phyloP scores from a whole-genome alignment of 2,329 filamentous ascomycete species.

The Fusarium metavorans region DNA sequence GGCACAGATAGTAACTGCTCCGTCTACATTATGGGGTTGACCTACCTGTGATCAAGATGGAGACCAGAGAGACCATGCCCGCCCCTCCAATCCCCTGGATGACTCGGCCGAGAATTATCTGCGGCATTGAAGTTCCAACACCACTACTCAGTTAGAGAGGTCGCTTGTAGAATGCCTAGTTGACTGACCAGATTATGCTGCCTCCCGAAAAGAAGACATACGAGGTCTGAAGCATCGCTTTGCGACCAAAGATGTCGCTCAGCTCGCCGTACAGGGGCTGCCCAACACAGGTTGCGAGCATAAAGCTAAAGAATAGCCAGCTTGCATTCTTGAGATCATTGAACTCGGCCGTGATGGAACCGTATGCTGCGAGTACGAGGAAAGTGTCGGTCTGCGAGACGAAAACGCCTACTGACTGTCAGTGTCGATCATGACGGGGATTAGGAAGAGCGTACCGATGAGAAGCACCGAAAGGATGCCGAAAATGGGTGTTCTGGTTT shows the following conservation, averaged over 20 bases:
- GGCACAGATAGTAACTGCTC: background rate
- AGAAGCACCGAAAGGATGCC: background rate
- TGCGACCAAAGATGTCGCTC: constrained; percentile 18
- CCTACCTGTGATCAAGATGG: constrained; percentile 8
- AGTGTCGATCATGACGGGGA: background rate
- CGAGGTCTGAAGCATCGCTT: constrained; percentile 2
- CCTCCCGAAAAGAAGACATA: constrained; percentile 13
- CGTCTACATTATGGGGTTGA: too few relatives aligned
- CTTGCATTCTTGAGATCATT: constrained; percentile 7
- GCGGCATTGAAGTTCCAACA: background rate
- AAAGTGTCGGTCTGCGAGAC: constrained; percentile 17
- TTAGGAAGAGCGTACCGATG: background rate
- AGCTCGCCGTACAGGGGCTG: constrained; percentile 20
- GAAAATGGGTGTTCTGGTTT: background rate
- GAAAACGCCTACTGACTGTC: constrained; percentile 10
- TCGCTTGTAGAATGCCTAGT: too few relatives aligned
- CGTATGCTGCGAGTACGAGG: constrained; percentile 21
- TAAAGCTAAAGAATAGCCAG: constrained; percentile 15
- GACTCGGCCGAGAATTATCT: constrained; percentile 7
- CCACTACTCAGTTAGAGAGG: background rate
- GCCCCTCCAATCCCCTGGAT: constrained; percentile 13
- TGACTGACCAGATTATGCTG: constrained; percentile 2
- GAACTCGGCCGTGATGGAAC: constrained; percentile 14
- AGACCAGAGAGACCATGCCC: constrained; percentile 7
- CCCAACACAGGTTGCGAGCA: background rate